phyloP scores from a whole-genome alignment of 2,329 filamentous ascomycete species.

The Cladorrhinum sp. region DNA sequence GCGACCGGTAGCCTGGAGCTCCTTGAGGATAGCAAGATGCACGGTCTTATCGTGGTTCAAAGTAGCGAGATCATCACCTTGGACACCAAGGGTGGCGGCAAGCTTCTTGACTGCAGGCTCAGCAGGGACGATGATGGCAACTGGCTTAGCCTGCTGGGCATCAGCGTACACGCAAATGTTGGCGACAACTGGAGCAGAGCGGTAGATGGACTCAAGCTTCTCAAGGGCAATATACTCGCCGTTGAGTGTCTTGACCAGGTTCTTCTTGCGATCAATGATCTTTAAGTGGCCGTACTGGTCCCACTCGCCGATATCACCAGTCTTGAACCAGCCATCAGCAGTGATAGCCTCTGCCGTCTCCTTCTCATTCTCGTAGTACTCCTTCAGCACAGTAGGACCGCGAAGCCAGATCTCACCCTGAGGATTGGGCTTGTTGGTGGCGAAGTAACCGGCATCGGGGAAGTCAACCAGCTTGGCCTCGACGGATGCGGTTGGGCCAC shows the following conservation, averaged over 20 bases:
- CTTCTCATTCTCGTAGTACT: slow-evolving; percentile 75
- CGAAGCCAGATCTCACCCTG: slow-evolving; percentile 90
- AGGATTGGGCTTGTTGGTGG: slow-evolving; percentile 70
- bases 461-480: slow-evolving; percentile 88
- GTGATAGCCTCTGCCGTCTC: slow-evolving; percentile 70
- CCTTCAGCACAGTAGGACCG: slow-evolving; percentile 65
- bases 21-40: slow-evolving; percentile 59
- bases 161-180: slow-evolving; percentile 59
- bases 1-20: slow-evolving; percentile 60
- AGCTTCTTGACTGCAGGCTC: slow-evolving; percentile 55
- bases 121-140: slow-evolving; percentile 56
- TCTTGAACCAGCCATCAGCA: slow-evolving; percentile 82
- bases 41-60: slow-evolving; percentile 67
- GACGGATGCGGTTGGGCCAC: slow-evolving; percentile 68
- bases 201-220: slow-evolving; percentile 60
- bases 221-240: slow-evolving; percentile 82
- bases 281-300: slow-evolving; percentile 67
- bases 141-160: slow-evolving; percentile 48
- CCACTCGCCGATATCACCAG: slow-evolving; percentile 80
- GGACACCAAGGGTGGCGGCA: slow-evolving; percentile 41
- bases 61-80: slow-evolving; percentile 59
- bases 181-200: slow-evolving; percentile 47
- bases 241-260: slow-evolving; percentile 77
- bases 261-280: slow-evolving; percentile 85
- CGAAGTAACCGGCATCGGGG: slow-evolving; percentile 74